Percentiles rank a stretch among this genome's conserved stretches.
phyloP scores from a whole-genome alignment of 1,284 basidiomycete species.

The Sanguinoderma infundibulare region DNA sequence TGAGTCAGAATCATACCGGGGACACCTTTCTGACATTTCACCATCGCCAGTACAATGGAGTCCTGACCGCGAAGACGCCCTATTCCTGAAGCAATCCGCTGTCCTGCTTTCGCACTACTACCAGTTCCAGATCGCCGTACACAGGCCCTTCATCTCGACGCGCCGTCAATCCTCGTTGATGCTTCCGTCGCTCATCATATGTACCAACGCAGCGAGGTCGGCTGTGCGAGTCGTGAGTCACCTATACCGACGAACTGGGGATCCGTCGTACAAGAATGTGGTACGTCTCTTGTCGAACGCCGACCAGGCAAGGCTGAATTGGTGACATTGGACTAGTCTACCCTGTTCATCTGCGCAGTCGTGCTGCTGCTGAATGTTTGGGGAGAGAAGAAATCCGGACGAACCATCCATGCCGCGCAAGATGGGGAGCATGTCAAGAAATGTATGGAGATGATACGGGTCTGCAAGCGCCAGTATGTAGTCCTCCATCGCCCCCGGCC shows the following conservation, averaged over 20 bases:
- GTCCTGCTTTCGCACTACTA: slow-evolving; percentile 59
- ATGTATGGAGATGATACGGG: slow-evolving; percentile 64
- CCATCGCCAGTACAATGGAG: slow-evolving; percentile 54
- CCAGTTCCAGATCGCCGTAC: slow-evolving; percentile 58
- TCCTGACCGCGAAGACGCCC: slow-evolving; percentile 47
- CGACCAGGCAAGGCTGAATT: background rate
- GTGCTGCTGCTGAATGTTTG: slow-evolving; percentile 77
- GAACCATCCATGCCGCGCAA: slow-evolving; percentile 53
- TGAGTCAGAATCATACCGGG: background rate
- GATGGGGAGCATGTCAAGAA: slow-evolving; percentile 73
- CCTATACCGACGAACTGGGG: slow-evolving; percentile 33
- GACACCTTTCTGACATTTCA: background rate
- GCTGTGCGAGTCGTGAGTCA: slow-evolving; percentile 56
- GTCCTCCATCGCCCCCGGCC: no score
- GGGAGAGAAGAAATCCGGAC: slow-evolving; percentile 63
- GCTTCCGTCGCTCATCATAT: slow-evolving; percentile 64
- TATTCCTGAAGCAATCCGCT: slow-evolving; percentile 58
- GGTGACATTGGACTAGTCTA: background rate
- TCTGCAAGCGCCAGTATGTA: slow-evolving; percentile 51
- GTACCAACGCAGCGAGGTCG: slow-evolving; percentile 63
- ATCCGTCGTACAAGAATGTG: slow-evolving; percentile 28
- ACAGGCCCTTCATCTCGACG: slow-evolving; percentile 58
- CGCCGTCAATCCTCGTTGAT: slow-evolving; percentile 38
- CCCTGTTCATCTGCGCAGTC: slow-evolving; percentile 65
- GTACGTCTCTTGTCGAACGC: slow-evolving; percentile 5